Conservation (phyloP, 179 eudicot genomes). For the Gypsophila paniculata region DNA sequence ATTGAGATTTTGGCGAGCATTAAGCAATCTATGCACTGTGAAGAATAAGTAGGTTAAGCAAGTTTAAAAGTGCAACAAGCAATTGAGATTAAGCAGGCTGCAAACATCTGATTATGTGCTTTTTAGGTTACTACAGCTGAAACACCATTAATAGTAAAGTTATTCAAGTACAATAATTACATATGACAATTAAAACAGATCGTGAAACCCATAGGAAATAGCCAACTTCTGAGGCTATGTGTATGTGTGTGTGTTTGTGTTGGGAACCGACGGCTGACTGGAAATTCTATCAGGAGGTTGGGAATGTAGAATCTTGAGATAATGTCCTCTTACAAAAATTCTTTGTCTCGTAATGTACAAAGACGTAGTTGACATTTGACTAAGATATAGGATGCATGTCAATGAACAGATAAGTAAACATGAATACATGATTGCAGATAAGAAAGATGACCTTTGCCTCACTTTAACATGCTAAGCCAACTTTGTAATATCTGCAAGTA, state of each 20-base stretch:
- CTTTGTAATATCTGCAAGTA: conserved; percentile 60
- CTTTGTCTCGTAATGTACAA: background rate
- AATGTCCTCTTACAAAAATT: background rate
- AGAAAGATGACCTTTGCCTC: conserved; percentile 82
- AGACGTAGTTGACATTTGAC: background rate
- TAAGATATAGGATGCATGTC: background rate
- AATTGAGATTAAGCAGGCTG: background rate
- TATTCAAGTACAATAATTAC: background rate
- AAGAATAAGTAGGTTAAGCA: background rate
- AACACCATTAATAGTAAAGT: background rate
- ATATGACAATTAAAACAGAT: background rate
- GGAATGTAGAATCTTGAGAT: background rate
- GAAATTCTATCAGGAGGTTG: background rate
- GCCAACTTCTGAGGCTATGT: too few species aligned
- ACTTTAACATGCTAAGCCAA: conserved; percentile 86
- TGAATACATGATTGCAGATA: background rate
- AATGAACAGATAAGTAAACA: background rate
- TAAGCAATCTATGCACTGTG: background rate
- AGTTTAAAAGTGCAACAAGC: background rate
- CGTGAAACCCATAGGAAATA: background rate
- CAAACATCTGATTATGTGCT: background rate
- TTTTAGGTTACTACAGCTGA: background rate
- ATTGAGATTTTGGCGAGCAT: background rate
- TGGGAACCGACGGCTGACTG: too few species aligned
- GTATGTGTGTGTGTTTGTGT: too few species aligned